These are phyloP conservation scores for Ustilago esculenta DNA, from an alignment of 1,284 basidiomycete genomes.

Conservation along the genomic window DNA sequence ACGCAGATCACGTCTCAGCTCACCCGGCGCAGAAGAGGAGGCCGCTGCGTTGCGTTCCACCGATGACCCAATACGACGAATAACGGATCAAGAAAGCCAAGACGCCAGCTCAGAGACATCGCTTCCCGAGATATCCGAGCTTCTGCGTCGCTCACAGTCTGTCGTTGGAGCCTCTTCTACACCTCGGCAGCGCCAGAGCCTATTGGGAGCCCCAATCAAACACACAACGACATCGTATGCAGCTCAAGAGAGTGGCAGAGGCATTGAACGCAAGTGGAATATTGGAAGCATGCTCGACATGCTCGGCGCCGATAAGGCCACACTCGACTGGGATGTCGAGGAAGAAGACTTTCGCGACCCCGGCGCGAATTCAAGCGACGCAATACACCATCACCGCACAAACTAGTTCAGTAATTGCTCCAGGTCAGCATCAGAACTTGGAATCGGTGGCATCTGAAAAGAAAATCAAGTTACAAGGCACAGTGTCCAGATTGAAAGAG, in stretches of 20 bases:
- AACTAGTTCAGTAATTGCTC: no score
- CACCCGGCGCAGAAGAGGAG: conserved; percentile 34
- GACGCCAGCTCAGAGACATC: conserved; percentile 21
- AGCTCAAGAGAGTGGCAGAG: conserved; percentile 1
- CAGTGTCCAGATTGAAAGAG: no score
- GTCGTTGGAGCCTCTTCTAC: conserved; percentile 1
- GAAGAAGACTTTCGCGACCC: conserved; percentile 38
- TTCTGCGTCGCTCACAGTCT: conserved; percentile 24
- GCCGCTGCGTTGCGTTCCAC: conserved; percentile 22
- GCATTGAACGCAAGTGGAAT: conserved; percentile 46
- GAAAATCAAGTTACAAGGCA: background rate
- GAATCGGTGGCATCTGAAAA: background rate
- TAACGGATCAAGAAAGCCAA: conserved; percentile 22
- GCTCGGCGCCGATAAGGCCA: conserved; percentile 45
- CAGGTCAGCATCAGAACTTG: no score
- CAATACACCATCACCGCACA: no score
- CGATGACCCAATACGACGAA: conserved; percentile 1
- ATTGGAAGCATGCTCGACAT: conserved; percentile 50
- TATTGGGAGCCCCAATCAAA: background rate
- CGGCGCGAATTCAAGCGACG: background rate
- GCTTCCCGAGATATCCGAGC: conserved; percentile 33
- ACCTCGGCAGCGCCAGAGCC: conserved; percentile 1
- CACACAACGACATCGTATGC: background rate
- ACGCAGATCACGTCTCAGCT: conserved; percentile 5
- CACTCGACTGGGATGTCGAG: conserved; percentile 37